Evolutionary conservation across 2,329 filamentous ascomycete species (phyloP).

Genomic region (Aspergillus brunneoviolaceus): DNA sequence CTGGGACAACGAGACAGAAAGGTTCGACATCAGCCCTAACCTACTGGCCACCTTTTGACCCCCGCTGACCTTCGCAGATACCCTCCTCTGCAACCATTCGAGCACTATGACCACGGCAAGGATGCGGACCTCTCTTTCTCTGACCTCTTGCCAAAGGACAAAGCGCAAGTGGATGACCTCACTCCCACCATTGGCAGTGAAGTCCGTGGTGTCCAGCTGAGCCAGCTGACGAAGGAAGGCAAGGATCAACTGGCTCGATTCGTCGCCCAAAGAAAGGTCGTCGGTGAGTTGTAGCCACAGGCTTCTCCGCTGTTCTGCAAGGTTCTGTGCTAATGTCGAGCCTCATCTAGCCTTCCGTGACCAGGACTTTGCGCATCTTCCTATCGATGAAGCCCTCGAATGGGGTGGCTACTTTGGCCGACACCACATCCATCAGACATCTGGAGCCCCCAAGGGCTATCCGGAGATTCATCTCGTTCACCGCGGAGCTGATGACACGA

Average conservation of each 20-base stretch:
- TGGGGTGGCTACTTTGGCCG: conserved; percentile 75
- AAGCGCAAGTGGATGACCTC: conserved; percentile 56
- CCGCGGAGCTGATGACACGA: conserved; percentile 64
- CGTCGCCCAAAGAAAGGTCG: conserved; percentile 60
- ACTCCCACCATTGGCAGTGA: conserved; percentile 75
- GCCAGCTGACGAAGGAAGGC: conserved; percentile 63
- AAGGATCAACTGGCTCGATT: conserved; percentile 70
- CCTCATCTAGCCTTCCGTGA: conserved; percentile 61
- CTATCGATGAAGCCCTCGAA: conserved; percentile 67
- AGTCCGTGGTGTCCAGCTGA: conserved; percentile 69
- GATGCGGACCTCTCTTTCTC: conserved; percentile 69
- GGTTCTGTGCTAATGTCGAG: not conserved
- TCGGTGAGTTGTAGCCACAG: conserved; percentile 45
- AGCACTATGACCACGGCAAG: conserved; percentile 73
- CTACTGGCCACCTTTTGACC: no score
- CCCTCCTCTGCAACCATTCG: conserved; percentile 65
- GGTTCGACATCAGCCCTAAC: conserved; percentile 19
- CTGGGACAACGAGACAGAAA: conserved; percentile 60
- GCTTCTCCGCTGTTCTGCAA: not conserved
- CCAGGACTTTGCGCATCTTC: conserved; percentile 70
- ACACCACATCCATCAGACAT: conserved; percentile 78
- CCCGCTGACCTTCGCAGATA: conserved; percentile 40
- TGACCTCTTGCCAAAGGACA: conserved; percentile 59
- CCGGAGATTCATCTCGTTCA: conserved; percentile 79
- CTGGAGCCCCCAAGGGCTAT: conserved; percentile 69